phyloP scores from a whole-genome alignment of 108 stramenopile genomes.

The Skeletonema tropicum region DNA sequence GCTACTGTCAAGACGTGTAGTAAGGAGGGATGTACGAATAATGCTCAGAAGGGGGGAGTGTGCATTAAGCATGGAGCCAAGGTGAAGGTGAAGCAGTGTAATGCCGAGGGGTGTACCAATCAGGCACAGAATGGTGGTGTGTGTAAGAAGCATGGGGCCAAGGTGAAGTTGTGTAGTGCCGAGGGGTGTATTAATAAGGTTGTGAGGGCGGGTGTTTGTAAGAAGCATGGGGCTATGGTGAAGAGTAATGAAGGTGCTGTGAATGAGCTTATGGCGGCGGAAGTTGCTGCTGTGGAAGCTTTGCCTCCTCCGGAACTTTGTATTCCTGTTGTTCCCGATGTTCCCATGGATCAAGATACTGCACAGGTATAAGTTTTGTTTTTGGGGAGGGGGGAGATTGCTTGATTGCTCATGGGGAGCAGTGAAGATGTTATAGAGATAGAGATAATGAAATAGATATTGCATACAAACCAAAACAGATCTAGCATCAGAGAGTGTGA shows the following conservation, averaged over 20 bases:
- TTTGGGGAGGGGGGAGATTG: background rate
- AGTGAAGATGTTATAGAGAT: background rate
- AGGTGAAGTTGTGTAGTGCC: constrained; percentile 2
- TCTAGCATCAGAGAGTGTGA: too few species aligned
- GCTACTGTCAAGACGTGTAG: constrained; percentile 7
- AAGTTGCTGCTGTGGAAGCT: background rate
- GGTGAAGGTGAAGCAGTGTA: constrained; percentile 2
- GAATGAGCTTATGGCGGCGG: background rate
- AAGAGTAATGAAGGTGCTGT: background rate
- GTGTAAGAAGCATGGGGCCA: constrained; percentile 30
- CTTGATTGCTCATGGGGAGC: background rate
- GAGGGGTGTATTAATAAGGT: constrained; percentile 24
- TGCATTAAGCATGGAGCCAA: constrained; percentile 2
- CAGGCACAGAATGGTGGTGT: constrained; percentile 18
- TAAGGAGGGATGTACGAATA: background rate
- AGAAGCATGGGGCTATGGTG: background rate
- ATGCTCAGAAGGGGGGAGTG: constrained; percentile 6
- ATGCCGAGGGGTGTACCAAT: constrained; percentile 20
- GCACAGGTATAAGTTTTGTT: background rate
- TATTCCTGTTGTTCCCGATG: background rate
- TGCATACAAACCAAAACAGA: background rate
- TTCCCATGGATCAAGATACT: background rate
- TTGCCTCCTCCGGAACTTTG: background rate
- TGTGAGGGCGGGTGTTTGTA: constrained; percentile 16
- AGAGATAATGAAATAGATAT: background rate